Evolutionary conservation across 331 rosid species (phyloP).

Genomic region (Ulmus americana): DNA sequence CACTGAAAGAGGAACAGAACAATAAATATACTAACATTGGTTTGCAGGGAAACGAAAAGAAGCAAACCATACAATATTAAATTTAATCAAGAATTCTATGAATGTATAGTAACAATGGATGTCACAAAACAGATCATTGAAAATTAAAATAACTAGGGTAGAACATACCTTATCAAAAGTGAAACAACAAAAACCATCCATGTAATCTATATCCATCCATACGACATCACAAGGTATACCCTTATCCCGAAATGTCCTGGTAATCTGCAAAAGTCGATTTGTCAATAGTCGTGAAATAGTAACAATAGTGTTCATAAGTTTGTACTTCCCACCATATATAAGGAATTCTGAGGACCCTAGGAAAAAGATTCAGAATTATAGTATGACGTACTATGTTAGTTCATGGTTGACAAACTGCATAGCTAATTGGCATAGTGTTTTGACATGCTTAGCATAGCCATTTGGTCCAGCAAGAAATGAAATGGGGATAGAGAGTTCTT

Average conservation of each 20-base stretch:
- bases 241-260: slow-evolving; percentile 63
- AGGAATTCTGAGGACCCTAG: not conserved
- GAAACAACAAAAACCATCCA: slow-evolving; percentile 92
- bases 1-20: not conserved
- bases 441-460: slow-evolving; percentile 19
- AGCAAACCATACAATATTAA: not conserved
- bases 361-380: not conserved
- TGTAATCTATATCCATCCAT: slow-evolving; percentile 95
- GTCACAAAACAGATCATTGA: too few species aligned
- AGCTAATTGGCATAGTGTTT: not conserved
- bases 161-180: slow-evolving; percentile 68
- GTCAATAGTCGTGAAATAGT: slow-evolving; percentile 15
- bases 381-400: not conserved
- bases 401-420: not conserved
- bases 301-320: slow-evolving; percentile 1
- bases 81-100: not conserved
- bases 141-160: not conserved
- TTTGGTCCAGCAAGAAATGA: not conserved
- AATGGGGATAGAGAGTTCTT: not conserved
- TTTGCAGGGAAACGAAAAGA: not conserved
- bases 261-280: slow-evolving; percentile 48
- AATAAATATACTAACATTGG: not conserved
- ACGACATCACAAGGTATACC: slow-evolving; percentile 78
- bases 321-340: not conserved
- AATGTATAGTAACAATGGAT: too few species aligned